Conservation (phyloP, 345 rosid genomes). For the Aquilaria yunnanensis region DNA sequence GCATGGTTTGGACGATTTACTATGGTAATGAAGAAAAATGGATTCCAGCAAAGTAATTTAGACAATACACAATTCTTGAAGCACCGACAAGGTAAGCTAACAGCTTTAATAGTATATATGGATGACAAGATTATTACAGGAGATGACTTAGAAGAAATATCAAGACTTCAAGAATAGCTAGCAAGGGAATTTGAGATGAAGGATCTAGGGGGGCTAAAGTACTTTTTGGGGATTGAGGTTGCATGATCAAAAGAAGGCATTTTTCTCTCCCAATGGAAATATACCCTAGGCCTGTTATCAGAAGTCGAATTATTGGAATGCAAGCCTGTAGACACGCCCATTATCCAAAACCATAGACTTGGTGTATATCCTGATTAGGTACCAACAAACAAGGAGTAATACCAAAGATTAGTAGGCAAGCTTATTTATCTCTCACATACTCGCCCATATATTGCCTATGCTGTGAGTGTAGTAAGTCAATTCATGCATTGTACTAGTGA, state of each 20-base stretch:
- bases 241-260: not conserved
- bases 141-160: not conserved
- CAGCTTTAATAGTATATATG: too few species aligned
- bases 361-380: not conserved
- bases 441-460: too few species aligned
- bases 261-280: not conserved
- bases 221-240: not conserved
- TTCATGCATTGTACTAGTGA: not conserved
- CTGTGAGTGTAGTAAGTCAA: too few species aligned
- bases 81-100: not conserved
- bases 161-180: not conserved
- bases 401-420: not conserved
- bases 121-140: not conserved
- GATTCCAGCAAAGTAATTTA: not conserved
- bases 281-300: not conserved
- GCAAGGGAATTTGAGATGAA: constrained; percentile 3
- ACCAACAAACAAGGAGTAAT: not conserved
- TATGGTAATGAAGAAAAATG: not conserved
- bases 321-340: not conserved
- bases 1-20: constrained; percentile 7
- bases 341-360: not conserved
- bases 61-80: constrained; percentile 1
- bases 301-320: not conserved
- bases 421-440: too few species aligned
- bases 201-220: constrained; percentile 1